A percentile compares a stretch with the other conserved stretches of the same genome.
Conservation (phyloP, 1,284 basidiomycete genomes). For the Rhodotorula sp. region DNA sequence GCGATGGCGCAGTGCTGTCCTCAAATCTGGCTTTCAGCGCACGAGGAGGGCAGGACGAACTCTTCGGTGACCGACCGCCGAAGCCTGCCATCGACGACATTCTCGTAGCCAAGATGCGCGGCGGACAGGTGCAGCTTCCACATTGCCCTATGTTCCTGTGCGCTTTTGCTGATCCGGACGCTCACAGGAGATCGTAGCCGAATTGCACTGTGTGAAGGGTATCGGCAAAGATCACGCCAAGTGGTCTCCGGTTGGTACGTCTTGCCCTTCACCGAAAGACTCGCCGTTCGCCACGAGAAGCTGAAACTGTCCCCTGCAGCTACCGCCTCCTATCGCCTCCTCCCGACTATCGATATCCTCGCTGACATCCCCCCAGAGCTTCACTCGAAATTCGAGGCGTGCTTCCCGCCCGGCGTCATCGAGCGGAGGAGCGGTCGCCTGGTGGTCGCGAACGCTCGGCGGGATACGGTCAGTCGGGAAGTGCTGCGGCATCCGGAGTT, state of each 20-base stretch:
- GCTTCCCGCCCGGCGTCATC: conserved; percentile 89
- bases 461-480: conserved; percentile 89
- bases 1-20: conserved; percentile 60
- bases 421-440: conserved; percentile 64
- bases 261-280: neutral
- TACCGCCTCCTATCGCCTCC: conserved; percentile 88
- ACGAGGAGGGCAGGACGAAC: conserved; percentile 72
- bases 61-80: conserved; percentile 57
- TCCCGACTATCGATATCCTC: conserved; percentile 78
- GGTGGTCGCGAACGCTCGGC: conserved; percentile 62
- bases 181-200: conserved; percentile 69
- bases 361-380: conserved; percentile 64
- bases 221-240: conserved; percentile 97
- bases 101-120: conserved; percentile 88
- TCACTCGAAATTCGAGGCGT: conserved; percentile 73
- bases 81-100: conserved; percentile 77
- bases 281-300: neutral
- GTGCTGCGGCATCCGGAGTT: conserved; percentile 92
- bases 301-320: conserved; percentile 54
- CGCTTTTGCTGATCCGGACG: neutral
- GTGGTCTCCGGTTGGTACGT: conserved; percentile 90
- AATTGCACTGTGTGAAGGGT: conserved; percentile 90
- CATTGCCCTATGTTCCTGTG: neutral
- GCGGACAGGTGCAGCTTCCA: conserved; percentile 60
- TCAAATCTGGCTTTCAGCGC: conserved; percentile 77